These are phyloP conservation scores for Lactarius deliciosus DNA, from an alignment of 768 basidiomycete species.

Conservation along the genomic window DNA sequence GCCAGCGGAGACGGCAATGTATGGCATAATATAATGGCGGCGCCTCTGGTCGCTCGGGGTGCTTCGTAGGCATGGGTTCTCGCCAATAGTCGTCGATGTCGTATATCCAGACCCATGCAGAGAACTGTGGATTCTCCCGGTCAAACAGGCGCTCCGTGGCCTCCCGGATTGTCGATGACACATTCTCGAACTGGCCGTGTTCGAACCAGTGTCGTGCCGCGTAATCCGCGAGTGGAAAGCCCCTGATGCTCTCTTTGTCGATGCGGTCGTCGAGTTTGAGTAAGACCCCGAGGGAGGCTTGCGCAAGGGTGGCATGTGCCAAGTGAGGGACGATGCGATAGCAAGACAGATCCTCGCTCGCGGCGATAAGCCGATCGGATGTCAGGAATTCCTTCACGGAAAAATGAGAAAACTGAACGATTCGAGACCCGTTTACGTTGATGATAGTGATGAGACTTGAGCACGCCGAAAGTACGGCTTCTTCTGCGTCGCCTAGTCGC, in stretches of 20 bases:
- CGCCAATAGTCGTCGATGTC: neutral
- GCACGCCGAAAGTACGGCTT: neutral
- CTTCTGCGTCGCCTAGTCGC: constrained; percentile 1
- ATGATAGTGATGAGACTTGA: constrained; percentile 1
- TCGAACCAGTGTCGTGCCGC: constrained; percentile 1
- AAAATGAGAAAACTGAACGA: constrained; percentile 17
- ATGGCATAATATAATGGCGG: constrained; percentile 7
- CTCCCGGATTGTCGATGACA: neutral
- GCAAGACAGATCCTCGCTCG: neutral
- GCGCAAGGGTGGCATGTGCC: constrained; percentile 1
- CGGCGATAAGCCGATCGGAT: neutral
- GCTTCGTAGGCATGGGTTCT: neutral
- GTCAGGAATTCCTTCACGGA: constrained; percentile 17
- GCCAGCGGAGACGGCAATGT: neutral
- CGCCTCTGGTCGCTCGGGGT: neutral
- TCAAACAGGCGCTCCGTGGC: constrained; percentile 4
- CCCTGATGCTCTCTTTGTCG: neutral
- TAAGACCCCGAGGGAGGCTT: constrained; percentile 2
- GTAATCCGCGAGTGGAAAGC: neutral
- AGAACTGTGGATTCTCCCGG: neutral
- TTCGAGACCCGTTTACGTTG: neutral
- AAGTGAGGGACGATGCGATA: neutral
- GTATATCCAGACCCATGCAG: constrained; percentile 7
- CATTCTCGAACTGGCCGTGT: neutral
- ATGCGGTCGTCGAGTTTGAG: neutral